A percentile compares a stretch with the other conserved stretches of the same genome.
Conservation (phyloP, 2,329 filamentous ascomycete species). For the Leptographium lundbergii region DNA sequence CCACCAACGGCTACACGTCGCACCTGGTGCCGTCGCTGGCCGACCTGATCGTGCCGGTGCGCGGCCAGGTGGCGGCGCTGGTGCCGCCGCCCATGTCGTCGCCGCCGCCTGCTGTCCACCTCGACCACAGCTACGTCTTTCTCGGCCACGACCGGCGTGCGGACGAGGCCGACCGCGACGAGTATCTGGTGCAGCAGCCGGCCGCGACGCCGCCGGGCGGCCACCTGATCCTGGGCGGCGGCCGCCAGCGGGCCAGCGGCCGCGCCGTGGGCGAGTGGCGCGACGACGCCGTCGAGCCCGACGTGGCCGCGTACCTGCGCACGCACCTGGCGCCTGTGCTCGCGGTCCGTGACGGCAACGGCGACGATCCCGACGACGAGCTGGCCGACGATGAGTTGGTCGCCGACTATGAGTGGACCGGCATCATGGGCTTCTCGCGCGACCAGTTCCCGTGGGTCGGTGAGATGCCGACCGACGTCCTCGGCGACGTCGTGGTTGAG, state of each 20-base stretch:
- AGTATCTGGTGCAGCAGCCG: constrained; percentile 63
- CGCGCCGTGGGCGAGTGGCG: constrained; percentile 26
- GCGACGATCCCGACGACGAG: too few species aligned
- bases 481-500: neutral
- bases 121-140: constrained; percentile 54
- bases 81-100: constrained; percentile 47
- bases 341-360: neutral
- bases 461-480: constrained; percentile 36
- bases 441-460: constrained; percentile 63
- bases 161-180: constrained; percentile 34
- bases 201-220: constrained; percentile 20
- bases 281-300: constrained; percentile 22
- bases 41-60: constrained; percentile 62
- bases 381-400: constrained; percentile 30
- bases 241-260: constrained; percentile 41
- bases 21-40: constrained; percentile 56
- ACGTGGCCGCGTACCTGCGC: constrained; percentile 43
- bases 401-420: constrained; percentile 58
- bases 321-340: constrained; percentile 27
- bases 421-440: constrained; percentile 64
- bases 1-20: constrained; percentile 77
- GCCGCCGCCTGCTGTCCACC: constrained; percentile 20
- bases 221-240: constrained; percentile 60
- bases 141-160: constrained; percentile 23
- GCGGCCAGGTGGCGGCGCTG: constrained; percentile 60